phyloP scores from a whole-genome alignment of 768 basidiomycete species.

The Mycena vulgaris region DNA sequence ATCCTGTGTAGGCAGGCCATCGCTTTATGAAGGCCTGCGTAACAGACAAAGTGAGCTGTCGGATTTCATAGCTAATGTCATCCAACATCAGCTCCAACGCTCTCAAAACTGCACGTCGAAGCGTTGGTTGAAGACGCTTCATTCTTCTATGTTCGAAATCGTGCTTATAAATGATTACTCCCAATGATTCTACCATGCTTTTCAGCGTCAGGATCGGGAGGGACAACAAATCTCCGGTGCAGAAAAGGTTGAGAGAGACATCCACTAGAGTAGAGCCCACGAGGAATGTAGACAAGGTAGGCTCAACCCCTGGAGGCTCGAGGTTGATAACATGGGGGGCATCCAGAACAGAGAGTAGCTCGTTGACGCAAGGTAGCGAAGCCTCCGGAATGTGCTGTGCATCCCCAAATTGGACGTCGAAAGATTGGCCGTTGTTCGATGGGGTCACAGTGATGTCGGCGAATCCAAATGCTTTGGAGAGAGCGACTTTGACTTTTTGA shows the following conservation, averaged over 20 bases:
- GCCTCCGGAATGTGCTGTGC: constrained; percentile 58
- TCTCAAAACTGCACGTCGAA: constrained; percentile 68
- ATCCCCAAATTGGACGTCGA: constrained; percentile 70
- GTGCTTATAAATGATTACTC: constrained; percentile 81
- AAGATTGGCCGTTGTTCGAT: constrained; percentile 62
- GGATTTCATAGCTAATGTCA: constrained; percentile 76
- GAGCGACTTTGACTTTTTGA: constrained; percentile 73
- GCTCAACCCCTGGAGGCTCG: constrained; percentile 60
- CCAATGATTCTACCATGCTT: constrained; percentile 72
- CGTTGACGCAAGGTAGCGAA: constrained; percentile 70
- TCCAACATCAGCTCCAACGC: constrained; percentile 66
- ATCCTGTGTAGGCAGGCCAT: constrained; percentile 68
- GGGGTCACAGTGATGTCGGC: constrained; percentile 63
- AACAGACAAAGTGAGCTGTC: constrained; percentile 74
- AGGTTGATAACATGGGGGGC: constrained; percentile 65
- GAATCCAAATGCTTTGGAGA: constrained; percentile 70
- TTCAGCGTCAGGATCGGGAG: constrained; percentile 74
- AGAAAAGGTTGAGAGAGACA: constrained; percentile 66
- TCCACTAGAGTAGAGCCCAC: constrained; percentile 79
- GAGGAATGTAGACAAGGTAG: constrained; percentile 60
- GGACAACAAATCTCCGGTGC: constrained; percentile 58
- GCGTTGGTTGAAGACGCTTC: constrained; percentile 65
- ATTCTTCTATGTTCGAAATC: constrained; percentile 73
- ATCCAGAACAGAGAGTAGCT: constrained; percentile 73
- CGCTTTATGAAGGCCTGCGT: constrained; percentile 75